A percentile compares a stretch with the other conserved stretches of the same genome.
These are phyloP conservation scores for Poterioochromonas sp. DNA, from an alignment of 352 stramenopile genomes.

Conservation along the genomic window DNA sequence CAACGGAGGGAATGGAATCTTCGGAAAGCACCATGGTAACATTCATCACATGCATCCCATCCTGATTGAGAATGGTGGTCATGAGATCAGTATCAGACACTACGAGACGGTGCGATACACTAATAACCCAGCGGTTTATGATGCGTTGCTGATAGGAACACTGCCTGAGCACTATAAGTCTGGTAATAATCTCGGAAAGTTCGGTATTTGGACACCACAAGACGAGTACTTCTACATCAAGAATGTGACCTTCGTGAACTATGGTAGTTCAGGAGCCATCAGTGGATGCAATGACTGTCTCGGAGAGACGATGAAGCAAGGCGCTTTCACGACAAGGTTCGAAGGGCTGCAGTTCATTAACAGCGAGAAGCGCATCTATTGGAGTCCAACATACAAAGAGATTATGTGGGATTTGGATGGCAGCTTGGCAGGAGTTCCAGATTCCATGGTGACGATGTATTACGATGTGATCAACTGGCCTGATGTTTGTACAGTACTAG, in stretches of 20 bases:
- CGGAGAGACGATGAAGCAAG: slow-evolving; percentile 32
- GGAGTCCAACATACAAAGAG: slow-evolving; percentile 25
- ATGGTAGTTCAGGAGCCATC: slow-evolving; percentile 27
- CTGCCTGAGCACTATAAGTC: neutral
- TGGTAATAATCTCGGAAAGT: neutral
- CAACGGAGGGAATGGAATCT: slow-evolving; percentile 38
- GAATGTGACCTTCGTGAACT: slow-evolving; percentile 35
- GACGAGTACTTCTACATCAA: slow-evolving; percentile 37
- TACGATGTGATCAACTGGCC: neutral
- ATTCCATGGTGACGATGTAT: slow-evolving; percentile 3
- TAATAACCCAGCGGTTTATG: neutral
- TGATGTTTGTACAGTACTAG: neutral
- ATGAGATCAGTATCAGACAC: neutral
- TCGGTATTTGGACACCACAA: neutral
- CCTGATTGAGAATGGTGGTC: slow-evolving; percentile 27
- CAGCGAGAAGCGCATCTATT: neutral
- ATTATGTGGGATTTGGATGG: slow-evolving; percentile 39
- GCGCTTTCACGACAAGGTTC: slow-evolving; percentile 31
- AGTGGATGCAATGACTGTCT: slow-evolving; percentile 32
- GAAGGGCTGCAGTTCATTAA: slow-evolving; percentile 30
- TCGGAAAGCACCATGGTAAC: slow-evolving; percentile 34
- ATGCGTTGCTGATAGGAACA: neutral
- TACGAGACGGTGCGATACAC: slow-evolving; percentile 17
- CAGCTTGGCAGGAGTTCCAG: slow-evolving; percentile 10
- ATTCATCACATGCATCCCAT: slow-evolving; percentile 30